These are phyloP conservation scores for Venturia pyrina DNA, from an alignment of 2,329 filamentous ascomycete species.

Conservation along the genomic window DNA sequence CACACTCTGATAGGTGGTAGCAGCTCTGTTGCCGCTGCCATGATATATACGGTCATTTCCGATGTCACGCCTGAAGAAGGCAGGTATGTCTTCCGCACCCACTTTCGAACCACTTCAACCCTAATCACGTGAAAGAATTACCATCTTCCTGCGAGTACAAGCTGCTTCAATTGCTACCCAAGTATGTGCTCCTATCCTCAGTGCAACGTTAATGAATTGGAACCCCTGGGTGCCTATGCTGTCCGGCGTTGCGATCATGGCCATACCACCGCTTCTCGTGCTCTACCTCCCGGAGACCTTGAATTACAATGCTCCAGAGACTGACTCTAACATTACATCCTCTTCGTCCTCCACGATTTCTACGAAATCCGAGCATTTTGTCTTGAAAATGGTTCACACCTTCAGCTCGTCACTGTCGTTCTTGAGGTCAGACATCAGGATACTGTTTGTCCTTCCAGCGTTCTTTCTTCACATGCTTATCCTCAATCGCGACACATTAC, in stretches of 20 bases:
- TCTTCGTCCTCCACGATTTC: neutral
- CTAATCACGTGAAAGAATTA: constrained; percentile 16
- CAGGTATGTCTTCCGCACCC: constrained; percentile 9
- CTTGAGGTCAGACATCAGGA: constrained; percentile 21
- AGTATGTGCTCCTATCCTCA: constrained; percentile 23
- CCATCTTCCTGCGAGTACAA: constrained; percentile 22
- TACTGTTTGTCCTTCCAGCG: constrained; percentile 21
- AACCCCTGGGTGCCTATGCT: constrained; percentile 25
- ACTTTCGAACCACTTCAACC: neutral
- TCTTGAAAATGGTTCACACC: constrained; percentile 1
- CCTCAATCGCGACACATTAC: constrained; percentile 24
- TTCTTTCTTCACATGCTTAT: constrained; percentile 21
- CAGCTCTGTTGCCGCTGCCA: constrained; percentile 17
- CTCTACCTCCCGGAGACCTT: constrained; percentile 25
- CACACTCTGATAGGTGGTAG: constrained; percentile 23
- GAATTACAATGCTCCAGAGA: constrained; percentile 14
- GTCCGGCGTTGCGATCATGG: constrained; percentile 16
- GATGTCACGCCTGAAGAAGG: constrained; percentile 21
- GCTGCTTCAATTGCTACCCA: constrained; percentile 20
- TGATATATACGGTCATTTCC: constrained; percentile 22
- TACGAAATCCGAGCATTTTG: neutral
- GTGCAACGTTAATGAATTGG: constrained; percentile 24
- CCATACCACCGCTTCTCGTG: constrained; percentile 15
- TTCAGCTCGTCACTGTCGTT: constrained; percentile 19
- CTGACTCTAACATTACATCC: neutral